phyloP scores from a whole-genome alignment of 2,329 filamentous ascomycete species.

The Pseudogymnoascus sp. region DNA sequence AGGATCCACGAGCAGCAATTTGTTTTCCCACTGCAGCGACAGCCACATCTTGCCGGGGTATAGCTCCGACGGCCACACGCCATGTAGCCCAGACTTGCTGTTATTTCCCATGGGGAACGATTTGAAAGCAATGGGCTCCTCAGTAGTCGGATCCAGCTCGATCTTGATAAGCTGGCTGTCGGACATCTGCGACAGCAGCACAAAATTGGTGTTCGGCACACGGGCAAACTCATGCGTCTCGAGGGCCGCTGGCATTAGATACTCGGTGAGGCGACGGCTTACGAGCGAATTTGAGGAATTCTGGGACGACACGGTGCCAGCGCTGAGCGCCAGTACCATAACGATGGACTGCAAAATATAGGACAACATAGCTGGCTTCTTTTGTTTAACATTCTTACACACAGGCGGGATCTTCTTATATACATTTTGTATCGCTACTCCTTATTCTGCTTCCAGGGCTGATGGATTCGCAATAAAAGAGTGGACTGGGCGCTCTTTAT shows the following conservation, averaged over 20 bases:
- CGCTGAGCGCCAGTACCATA: conserved; percentile 9
- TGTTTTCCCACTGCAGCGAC: conserved; percentile 6
- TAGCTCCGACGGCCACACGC: conserved; percentile 2
- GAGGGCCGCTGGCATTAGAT: not conserved
- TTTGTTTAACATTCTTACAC: not conserved
- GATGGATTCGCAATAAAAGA: not conserved
- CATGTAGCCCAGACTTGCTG: conserved; percentile 1
- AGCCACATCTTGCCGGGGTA: conserved; percentile 11
- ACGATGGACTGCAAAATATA: not conserved
- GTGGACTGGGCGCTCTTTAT: not conserved
- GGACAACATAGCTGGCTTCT: not conserved
- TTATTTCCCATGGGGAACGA: conserved; percentile 8
- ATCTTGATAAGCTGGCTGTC: conserved; percentile 11
- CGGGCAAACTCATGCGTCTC: conserved; percentile 11
- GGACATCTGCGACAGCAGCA: conserved; percentile 6
- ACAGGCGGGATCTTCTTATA: not conserved
- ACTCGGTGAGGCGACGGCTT: conserved; percentile 10
- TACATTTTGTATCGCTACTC: not conserved
- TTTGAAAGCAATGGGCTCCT: conserved; percentile 4
- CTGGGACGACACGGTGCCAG: not conserved
- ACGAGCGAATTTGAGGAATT: not conserved
- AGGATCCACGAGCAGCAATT: conserved; percentile 6
- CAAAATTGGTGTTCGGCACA: conserved; percentile 8
- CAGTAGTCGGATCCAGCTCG: conserved; percentile 9
- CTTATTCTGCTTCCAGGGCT: not conserved